Evolutionary conservation across 805 yeast species (phyloP), one percentile per base, ranked within the genome.

Genomic region (Teunomyces pallodes): DNA sequence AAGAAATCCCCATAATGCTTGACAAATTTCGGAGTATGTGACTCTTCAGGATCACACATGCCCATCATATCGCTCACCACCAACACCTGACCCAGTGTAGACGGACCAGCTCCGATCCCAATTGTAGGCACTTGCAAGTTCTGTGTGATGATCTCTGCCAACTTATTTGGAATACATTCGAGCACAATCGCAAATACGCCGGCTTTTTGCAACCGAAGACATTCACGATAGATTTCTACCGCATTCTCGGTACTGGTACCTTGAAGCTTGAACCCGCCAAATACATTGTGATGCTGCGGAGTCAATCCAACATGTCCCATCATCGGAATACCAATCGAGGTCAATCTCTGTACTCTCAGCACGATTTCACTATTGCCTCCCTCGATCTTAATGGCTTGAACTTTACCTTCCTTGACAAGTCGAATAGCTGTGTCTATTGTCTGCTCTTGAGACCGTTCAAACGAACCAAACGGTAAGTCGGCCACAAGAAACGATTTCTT

Each of bases 71-170:
- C 99, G 3, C 88, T 80, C 64, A 87, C 83, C 0, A 92, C 99
- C 33, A 92, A 74, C 1, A 92, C 96, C 65, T 94, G 98, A 0
- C 96, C 98, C 31, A 87, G 80, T 7, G 92, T 85, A 7, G 70
- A 69, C 17, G 82, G 80, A 0, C 99, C 98, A 0, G 98, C 97
- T 4, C 99, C 99, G 43, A 92, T 92, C 3, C 99, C 99, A 54
- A 92, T 90, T 0, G 95, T 87, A 0, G 98, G 97, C 1, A 92
- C 74, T 1, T 62, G 44, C 29, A 90, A 62, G 10, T 72, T 69
- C 2, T 73, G 62, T 0, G 97, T 87, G 27, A 94, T 81, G 47
- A 72, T 70, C 39, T 72, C 64, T 0, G 92, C 92, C 9, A 94
- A 67, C 48, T 76, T 77, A 47, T 80, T 80, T 1, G 99, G 99